Evolutionary conservation across 2,329 filamentous ascomycete genomes (phyloP).

Genomic region (Colletotrichum cuscutae): DNA sequence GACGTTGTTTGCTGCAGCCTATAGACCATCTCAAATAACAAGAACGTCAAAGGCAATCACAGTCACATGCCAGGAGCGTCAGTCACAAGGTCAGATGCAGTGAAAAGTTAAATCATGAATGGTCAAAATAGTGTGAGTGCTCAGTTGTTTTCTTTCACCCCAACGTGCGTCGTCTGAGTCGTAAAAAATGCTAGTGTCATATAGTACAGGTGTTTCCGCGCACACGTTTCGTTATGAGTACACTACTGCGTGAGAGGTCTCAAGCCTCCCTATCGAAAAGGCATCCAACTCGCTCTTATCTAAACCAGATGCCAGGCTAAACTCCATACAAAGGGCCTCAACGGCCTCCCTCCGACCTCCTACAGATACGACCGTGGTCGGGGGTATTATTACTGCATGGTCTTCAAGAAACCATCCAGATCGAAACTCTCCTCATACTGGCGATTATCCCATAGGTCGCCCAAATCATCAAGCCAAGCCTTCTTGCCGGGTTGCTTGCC

Average conservation of each 20-base stretch:
- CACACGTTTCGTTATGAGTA: slow-evolving; percentile 29
- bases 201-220: slow-evolving; percentile 25
- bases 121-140: background rate
- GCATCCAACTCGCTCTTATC: slow-evolving; percentile 25
- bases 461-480: slow-evolving; percentile 92
- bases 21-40: background rate
- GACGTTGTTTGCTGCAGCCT: background rate
- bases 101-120: background rate
- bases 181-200: slow-evolving; percentile 9
- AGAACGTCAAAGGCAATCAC: background rate
- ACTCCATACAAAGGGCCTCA: slow-evolving; percentile 25
- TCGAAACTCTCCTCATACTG: slow-evolving; percentile 99
- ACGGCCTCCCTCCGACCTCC: background rate
- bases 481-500: slow-evolving; percentile 94
- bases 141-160: background rate
- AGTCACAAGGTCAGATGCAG: background rate
- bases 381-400: slow-evolving; percentile 72
- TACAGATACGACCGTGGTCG: background rate
- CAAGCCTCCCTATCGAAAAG: slow-evolving; percentile 6
- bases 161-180: background rate
- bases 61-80: background rate
- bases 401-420: slow-evolving; percentile 93
- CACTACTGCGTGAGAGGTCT: slow-evolving; percentile 12
- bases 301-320: slow-evolving; percentile 29
- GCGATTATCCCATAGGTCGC: slow-evolving; percentile 95